phyloP scores from a whole-genome alignment of 331 rosid genomes.

The Dryas integrifolia region DNA sequence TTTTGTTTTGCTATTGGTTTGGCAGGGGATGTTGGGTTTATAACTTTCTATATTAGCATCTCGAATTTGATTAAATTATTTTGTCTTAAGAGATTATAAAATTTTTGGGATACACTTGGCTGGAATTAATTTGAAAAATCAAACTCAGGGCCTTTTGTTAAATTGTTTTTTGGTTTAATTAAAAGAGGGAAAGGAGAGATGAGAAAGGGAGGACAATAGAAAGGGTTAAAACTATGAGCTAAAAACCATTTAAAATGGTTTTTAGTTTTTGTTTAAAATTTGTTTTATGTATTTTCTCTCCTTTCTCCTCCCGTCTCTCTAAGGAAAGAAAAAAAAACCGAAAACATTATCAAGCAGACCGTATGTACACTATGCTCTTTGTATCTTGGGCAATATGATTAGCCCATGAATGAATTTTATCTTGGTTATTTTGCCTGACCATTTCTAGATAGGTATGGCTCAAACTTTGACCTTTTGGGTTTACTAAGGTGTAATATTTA shows the following conservation, averaged over 20 bases:
- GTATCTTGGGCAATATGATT: neutral
- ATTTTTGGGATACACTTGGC: neutral
- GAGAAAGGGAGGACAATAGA: too few relatives aligned
- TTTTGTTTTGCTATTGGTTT: conserved; percentile 4
- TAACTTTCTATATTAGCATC: neutral
- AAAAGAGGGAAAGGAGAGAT: too few relatives aligned
- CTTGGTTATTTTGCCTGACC: neutral
- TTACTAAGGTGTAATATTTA: neutral
- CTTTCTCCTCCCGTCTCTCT: neutral
- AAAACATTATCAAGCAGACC: neutral
- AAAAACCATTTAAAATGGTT: too few relatives aligned
- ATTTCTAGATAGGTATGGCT: neutral
- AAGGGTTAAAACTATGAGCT: too few relatives aligned
- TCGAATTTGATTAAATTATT: neutral
- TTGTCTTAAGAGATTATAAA: neutral
- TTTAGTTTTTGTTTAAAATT: too few relatives aligned
- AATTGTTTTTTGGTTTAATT: too few relatives aligned
- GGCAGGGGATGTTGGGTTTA: neutral
- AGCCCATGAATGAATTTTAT: neutral
- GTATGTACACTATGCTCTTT: neutral
- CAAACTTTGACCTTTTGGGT: neutral
- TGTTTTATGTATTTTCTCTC: too few relatives aligned
- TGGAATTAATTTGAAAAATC: neutral
- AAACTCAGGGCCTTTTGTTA: too few relatives aligned
- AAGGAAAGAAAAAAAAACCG: neutral